Percentiles rank a stretch among this genome's conserved stretches.
phyloP scores from a whole-genome alignment of 2,329 filamentous ascomycete species.

The Chalaropsis thielavioides region DNA sequence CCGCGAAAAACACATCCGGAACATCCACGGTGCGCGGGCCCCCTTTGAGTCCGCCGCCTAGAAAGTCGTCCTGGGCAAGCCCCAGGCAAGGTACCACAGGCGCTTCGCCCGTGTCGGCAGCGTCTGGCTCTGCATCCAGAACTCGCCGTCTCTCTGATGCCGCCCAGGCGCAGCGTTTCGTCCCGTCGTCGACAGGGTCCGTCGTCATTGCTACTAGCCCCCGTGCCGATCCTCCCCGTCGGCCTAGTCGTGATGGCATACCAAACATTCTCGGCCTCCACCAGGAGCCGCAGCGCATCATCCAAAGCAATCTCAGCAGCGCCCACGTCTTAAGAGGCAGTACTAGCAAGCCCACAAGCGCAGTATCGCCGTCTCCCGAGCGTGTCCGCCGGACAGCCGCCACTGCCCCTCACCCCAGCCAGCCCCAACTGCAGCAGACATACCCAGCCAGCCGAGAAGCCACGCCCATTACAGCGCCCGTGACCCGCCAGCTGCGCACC shows the following conservation, averaged over 20 bases:
- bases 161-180: not conserved
- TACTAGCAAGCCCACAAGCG: constrained; percentile 19
- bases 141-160: constrained; percentile 18
- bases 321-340: constrained; percentile 35
- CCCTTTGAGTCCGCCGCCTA: constrained; percentile 21
- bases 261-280: constrained; percentile 45
- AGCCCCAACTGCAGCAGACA: not conserved
- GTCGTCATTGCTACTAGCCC: not conserved
- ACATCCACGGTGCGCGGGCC: constrained; percentile 24
- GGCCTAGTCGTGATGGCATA: constrained; percentile 56
- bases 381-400: not conserved
- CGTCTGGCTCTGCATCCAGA: constrained; percentile 23
- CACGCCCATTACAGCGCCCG: constrained; percentile 21
- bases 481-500: constrained; percentile 26
- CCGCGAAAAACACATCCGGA: not conserved
- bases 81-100: constrained; percentile 40
- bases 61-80: constrained; percentile 27
- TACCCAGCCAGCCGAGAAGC: not conserved
- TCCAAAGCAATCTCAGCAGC: constrained; percentile 46
- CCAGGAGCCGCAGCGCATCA: constrained; percentile 37
- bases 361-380: constrained; percentile 5
- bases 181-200: not conserved
- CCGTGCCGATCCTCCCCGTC: constrained; percentile 31
- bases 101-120: constrained; percentile 47
- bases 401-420: not conserved